Base-by-base conservation (phyloP, 768 basidiomycete species). In the Rhizopogon sp. region DNA sequence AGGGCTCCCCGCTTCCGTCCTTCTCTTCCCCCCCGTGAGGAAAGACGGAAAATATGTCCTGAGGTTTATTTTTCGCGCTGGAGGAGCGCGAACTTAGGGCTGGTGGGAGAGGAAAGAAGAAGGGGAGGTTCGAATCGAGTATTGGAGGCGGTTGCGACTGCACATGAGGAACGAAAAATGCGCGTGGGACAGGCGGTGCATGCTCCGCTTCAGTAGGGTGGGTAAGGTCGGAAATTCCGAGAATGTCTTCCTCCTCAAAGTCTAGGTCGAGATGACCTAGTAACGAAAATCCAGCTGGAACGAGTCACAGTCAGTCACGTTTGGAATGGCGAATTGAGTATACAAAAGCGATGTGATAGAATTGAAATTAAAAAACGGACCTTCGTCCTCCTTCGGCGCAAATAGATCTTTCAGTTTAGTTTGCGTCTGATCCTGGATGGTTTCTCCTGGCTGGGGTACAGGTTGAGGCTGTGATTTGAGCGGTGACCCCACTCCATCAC, bases 201-300 rank as follows among this genome's bases (percentile, higher is more conserved):
- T 54, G 29, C 35, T 52, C 52, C 28, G n/a, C 43, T 39, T 53
- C 50, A 47, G 56, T 42, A 33, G 55, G 61, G 53, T 41, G 39
- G 3, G 60, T 65, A 5, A 76, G 69, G 39, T 63, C 59, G 28
- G 50, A 43, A 20, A 60, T 52, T 17, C 66, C 67, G 42, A 68
- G 62, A 29, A 79, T 54, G 39, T 82, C 81, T 50, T 88, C 86
- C 14, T 88, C 72, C 46, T 87, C 87, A 33, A 84, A 73, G 56
- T 91, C 89, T 20, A 91, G 74, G 47, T 88, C 84, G 37, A 92
- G 79, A 58, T 90, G 84, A 0, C 79, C 79, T 4, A 91, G 74
- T n/a, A 92, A 74, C 10, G 90, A 90, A 69, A 92, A 92, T 17
- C 81, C 80, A 41, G 70, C 85, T 86, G 56, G 5, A 59, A 9